Percentiles rank a stretch among this genome's conserved stretches.
These are phyloP conservation scores for Amanita pallidorosea DNA, from an alignment of 768 basidiomycete species.

Conservation along the genomic window DNA sequence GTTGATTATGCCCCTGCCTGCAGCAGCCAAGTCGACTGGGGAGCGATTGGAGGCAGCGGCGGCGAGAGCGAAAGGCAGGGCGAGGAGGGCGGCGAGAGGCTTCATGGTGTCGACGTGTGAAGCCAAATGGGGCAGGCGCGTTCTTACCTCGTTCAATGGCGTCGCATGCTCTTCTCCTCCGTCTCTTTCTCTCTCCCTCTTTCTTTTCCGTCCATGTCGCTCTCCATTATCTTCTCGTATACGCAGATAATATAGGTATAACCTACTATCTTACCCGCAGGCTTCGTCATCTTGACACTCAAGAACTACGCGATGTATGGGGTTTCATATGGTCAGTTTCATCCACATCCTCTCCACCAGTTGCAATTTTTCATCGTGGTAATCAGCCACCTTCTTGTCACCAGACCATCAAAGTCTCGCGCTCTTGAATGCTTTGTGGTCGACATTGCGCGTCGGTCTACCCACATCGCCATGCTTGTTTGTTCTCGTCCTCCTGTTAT, in stretches of 20 bases:
- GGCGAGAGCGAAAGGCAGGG: conserved; percentile 19
- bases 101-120: conserved; percentile 19
- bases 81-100: conserved; percentile 16
- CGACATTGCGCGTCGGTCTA: conserved; percentile 79
- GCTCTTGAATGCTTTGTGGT: conserved; percentile 93
- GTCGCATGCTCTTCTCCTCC: conserved; percentile 81
- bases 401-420: conserved; percentile 81
- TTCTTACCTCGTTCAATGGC: conserved; percentile 21
- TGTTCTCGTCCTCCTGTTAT: conserved; percentile 24
- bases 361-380: conserved; percentile 7
- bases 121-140: conserved; percentile 12
- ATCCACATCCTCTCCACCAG: conserved; percentile 9
- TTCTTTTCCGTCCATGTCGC: conserved; percentile 95
- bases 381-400: conserved; percentile 84
- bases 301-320: conserved; percentile 78
- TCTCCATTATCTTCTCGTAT: conserved; percentile 73
- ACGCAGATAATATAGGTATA: conserved; percentile 84
- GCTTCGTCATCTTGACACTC: conserved; percentile 53
- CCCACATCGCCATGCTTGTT: conserved; percentile 92
- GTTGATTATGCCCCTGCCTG: conserved; percentile 71
- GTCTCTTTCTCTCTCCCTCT: conserved; percentile 83
- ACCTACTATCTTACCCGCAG: conserved; percentile 82
- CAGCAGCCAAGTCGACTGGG: conserved; percentile 57
- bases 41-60: conserved; percentile 35
- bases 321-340: conserved; percentile 70